Conservation (phyloP, 106 monocot species). For the Dendrobium officinale region DNA sequence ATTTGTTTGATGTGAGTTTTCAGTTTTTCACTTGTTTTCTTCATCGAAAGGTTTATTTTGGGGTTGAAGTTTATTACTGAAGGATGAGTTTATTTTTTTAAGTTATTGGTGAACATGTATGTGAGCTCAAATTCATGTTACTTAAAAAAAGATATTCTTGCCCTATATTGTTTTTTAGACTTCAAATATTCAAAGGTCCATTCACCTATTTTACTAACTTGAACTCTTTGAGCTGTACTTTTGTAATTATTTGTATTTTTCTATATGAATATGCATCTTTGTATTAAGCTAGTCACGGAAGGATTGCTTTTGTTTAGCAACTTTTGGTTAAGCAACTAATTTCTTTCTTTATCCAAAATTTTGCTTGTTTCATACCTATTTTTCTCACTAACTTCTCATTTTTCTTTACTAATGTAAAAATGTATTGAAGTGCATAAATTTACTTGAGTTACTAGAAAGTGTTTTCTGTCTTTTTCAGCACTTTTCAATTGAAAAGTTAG, state of each 20-base stretch:
- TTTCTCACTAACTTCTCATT: background rate
- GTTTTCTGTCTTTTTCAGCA: background rate
- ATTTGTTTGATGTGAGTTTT: background rate
- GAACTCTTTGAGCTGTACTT: background rate
- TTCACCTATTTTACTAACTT: background rate
- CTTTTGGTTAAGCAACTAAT: background rate
- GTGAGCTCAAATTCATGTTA: background rate
- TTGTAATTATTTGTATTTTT: background rate
- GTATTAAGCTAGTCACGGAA: background rate
- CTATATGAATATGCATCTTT: background rate
- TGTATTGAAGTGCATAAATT: background rate
- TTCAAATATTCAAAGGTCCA: background rate
- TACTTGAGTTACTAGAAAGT: background rate
- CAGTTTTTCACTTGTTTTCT: constrained; percentile 2
- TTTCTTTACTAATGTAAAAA: background rate
- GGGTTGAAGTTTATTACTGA: background rate
- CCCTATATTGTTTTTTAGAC: background rate
- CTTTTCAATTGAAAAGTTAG: background rate
- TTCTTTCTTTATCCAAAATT: background rate
- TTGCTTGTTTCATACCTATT: background rate
- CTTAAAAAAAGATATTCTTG: background rate
- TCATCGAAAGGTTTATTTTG: background rate
- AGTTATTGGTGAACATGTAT: background rate
- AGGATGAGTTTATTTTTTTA: background rate
- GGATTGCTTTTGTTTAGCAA: background rate